These are phyloP conservation scores for Aspergillus sergii DNA, from an alignment of 2,329 filamentous ascomycete genomes.

Conservation along the genomic window DNA sequence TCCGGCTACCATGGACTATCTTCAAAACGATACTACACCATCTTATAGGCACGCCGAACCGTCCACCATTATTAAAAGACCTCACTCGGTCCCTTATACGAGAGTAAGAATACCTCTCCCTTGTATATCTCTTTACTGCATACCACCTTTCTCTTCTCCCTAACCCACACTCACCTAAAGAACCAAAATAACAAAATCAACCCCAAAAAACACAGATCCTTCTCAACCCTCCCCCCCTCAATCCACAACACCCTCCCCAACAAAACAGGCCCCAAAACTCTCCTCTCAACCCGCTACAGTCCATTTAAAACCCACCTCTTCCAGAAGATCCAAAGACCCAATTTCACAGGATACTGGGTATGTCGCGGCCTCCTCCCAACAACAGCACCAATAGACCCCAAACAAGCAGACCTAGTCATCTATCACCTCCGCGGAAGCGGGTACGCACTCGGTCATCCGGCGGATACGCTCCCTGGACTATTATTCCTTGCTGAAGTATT, in stretches of 20 bases:
- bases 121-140: neutral
- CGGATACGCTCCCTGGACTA: conserved; percentile 19
- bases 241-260: conserved; percentile 10
- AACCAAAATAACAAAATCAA: neutral
- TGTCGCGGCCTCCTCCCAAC: conserved; percentile 15
- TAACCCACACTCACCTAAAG: neutral
- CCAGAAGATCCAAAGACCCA: conserved; percentile 5
- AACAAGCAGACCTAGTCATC: conserved; percentile 19
- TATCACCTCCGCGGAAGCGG: conserved; percentile 27
- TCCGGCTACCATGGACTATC: neutral
- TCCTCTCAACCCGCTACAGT: conserved; percentile 14
- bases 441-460: conserved; percentile 21
- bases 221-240: conserved; percentile 5
- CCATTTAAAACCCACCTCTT: conserved; percentile 15
- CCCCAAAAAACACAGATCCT: neutral
- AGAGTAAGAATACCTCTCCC: neutral
- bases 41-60: neutral
- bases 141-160: neutral
- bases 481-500: conserved; percentile 22
- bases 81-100: neutral
- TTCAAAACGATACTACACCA: neutral
- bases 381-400: conserved; percentile 6
- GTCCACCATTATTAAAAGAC: neutral
- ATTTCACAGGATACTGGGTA: conserved; percentile 18
- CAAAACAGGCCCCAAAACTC: conserved; percentile 6